Base-by-base conservation (phyloP, 2,329 filamentous ascomycete genomes). In the Pestalotiopsis sp. region DNA sequence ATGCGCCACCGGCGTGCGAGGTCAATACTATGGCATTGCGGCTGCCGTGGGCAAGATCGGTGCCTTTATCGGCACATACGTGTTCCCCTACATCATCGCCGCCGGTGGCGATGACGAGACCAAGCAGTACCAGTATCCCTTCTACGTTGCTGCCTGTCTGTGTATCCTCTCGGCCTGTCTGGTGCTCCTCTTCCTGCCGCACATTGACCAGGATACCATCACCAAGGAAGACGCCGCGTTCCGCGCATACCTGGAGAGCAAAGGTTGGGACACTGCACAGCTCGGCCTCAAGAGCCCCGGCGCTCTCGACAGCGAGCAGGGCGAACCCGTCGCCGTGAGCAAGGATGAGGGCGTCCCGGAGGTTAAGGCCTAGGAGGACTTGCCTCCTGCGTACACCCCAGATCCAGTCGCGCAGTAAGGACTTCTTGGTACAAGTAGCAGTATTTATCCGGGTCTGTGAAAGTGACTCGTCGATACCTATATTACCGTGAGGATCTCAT, bases 191-290 rank as follows among this genome's bases (percentile, higher is more conserved):
- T 86, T 87, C 68, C 80, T 97, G 64, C 95, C 95, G 0, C 82
- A 93, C 62, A 92, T 98, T 70, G 90, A 90, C n/a, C 87, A 97
- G 81, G 92, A 97, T 74, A 97, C 93, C 0, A 97, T 98, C 71
- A 88, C 90, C 0, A 76, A 86, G 17, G 95, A 98, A 79, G 94
- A 98, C 75, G 76, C 83, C 9, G 86, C 87, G 58, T 98, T 97
- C 83, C 87, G 93, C 41, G 87, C 82, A 20, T 97, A 92, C 77
- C 83, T 98, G 13, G 85, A 90, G 75, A 82, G 82, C 31, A 85
- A 95, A 69, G 94, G 94, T 3, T 97, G 92, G 82, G 94, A 97
- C 78, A 91, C 89, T 0, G 72, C 80, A 3, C 84, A 87, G 76
- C 78, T 89, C 14, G 87, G 87, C 0, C 72, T 85, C 1, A 81